Base-by-base conservation (phyloP, 768 basidiomycete species). In the Daedaleopsis sinensis region DNA sequence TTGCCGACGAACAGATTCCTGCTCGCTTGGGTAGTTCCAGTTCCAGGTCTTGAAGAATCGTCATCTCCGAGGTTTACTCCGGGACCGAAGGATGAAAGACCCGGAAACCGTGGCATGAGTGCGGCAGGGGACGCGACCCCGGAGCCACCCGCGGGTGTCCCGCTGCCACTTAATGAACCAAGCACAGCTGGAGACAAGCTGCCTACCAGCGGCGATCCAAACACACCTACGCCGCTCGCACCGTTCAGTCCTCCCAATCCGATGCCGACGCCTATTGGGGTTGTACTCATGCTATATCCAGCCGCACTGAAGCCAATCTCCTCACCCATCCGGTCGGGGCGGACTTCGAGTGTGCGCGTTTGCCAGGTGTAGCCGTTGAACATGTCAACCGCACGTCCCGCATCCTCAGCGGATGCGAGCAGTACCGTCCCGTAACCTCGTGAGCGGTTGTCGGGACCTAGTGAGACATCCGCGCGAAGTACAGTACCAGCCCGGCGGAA, bases 281-380 rank as follows among this genome's bases (percentile, higher is more conserved):
- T 32, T n/a, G 52, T 35, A 21, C 21, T 43, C 24, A 50, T n/a
- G 9, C 51, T 21, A 18, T 36, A 47, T 46, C 16, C 54, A 11
- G 63, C 19, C 23, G 15, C 57, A 36, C 65, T 57, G 44, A 61
- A 39, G 43, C 72, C 72, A n/a, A n/a, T n/a, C n/a, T 77, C 76
- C 21, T 68, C 59, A 65, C 77, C 65, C 75, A 95, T 79, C 47
- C 94, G 84, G 75, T 98, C 96, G 7, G 89, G 90, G 23, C 96
- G 83, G 24, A 98, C 96, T 75, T 98, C 96, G 23, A 98, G 85
- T 19, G 90, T 83, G 11, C 96, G 81, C 9, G 93, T 93, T 76
- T 97, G 96, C 95, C 96, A 98, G n/a, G 88, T 88, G 73, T 92
- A 97, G 16, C 96, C 96, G 70, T 98, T 65, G 76, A 96, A 96